Base-by-base conservation (phyloP, 176 grass and related monocot species). In the Eragrostis curvula region DNA sequence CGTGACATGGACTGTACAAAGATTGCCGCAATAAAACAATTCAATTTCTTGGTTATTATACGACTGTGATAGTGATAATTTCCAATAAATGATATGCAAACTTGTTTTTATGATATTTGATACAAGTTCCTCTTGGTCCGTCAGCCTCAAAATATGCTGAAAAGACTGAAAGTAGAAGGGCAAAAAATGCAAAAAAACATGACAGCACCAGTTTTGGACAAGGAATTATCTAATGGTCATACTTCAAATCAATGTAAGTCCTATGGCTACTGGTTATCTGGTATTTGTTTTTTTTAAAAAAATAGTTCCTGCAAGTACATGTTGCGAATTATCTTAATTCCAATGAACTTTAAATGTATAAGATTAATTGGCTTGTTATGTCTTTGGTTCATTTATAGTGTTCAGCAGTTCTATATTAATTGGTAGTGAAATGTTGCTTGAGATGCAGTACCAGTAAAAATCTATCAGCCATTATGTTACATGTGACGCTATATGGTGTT, bases 81-180 rank as follows among this genome's bases (percentile, higher is more conserved):
- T 64, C 61, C 27, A 21, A 30, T 18, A 75, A 64, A 24, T 79
- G 12, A 43, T 87, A 8, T 70, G 39, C 71, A 72, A 36, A 18
- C 32, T 76, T 75, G n/a, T 77, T 71, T 58, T 41, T 6, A 20
- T 81, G 65, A 64, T 48, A 76, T 62, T 78, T 91, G 51, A 88
- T 73, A 39, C 43, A 41, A 73, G 42, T 47, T 88, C 40, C 60
- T 74, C 74, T 73, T 84, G 41, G 12, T 74, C 61, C 8, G 36
- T 13, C 78, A 88, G 89, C 73, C 86, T 67, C 79, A 63, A 62
- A 73, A 29, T 75, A 62, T 81, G 79, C 32, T 76, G 29, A 79
- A 82, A 79, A 73, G 78, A 70, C 53, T 82, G 68, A 78, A 85
- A 68, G 53, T 71, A 73, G 58, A 64, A 81, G 78, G 71, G 53